Base-by-base conservation (phyloP, 441 rosid genomes). In the Macaranga tanarius region DNA sequence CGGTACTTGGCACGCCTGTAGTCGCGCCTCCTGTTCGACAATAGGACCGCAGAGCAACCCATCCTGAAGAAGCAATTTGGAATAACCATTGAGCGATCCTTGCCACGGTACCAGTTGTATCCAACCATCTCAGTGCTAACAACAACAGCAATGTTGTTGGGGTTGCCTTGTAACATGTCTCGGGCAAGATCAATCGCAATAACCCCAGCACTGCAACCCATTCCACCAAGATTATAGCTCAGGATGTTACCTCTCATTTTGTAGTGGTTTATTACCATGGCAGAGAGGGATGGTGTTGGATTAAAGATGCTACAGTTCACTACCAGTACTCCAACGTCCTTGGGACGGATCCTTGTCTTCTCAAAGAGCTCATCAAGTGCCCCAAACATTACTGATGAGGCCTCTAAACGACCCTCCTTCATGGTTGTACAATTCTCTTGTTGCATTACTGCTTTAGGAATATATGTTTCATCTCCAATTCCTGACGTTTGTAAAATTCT, bases 121-220 rank as follows among this genome's bases (percentile, higher is more conserved):
- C 91, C 97, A 38, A 92, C 97, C 97, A 90, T 92, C 82, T 94
- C 97, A 13, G 97, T 87, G 38, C 97, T 92, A 65, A 92, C 97
- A 12, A 92, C 94, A 13, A 94, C 87, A 7, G 96, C 97, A 50
- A 86, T 88, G 57, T 85, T 92, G 22, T 88, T 90, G 0, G 92
- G 91, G 75, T 84, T 90, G 11, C 93, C 91, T 76, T 89, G 92
- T 70, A 92, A 82, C 90, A 94, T 94, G 80, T 94, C 98, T 13
- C 92, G 83, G 38, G 97, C 97, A 57, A 94, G 80, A 67, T 94
- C 98, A 10, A 88, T 67, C 0, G 85, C 87, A n/a, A 92, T 92
- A 76, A 94, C 79, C 77, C 98, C 95, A 0, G 95, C 95, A 40
- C 97, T 90, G 77, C 97, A 94, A 1, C 98, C 97, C 98, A 94